phyloP scores from a whole-genome alignment of 179 eudicot species.

The Silene noctiflora region DNA sequence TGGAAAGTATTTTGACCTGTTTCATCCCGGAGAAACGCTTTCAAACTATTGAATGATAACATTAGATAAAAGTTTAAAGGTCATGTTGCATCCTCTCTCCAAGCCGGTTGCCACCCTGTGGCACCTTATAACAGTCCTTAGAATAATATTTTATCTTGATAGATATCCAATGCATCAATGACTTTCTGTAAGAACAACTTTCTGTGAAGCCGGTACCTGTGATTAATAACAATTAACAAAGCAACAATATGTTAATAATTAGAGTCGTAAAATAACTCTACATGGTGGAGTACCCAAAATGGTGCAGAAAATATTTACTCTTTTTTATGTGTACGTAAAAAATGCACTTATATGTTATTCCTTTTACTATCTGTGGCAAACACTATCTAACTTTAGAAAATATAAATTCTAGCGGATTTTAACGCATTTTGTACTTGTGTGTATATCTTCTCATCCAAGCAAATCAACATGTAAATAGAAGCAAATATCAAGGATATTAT shows the following conservation, averaged over 20 bases:
- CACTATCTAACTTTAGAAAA: neutral
- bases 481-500: too few relatives aligned
- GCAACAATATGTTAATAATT: neutral
- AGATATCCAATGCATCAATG: slow-evolving; percentile 73
- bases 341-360: neutral
- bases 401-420: neutral
- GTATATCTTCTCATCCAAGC: too few relatives aligned
- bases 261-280: neutral
- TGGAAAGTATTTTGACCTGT: neutral
- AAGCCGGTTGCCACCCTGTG: neutral
- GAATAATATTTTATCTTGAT: slow-evolving; percentile 42
- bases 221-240: slow-evolving; percentile 14
- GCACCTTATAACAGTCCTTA: slow-evolving; percentile 13
- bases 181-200: slow-evolving; percentile 73
- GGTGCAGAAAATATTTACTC: neutral
- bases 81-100: neutral
- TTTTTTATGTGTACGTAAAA: neutral
- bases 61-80: neutral
- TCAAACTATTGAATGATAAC: neutral
- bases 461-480: too few relatives aligned
- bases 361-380: neutral
- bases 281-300: neutral
- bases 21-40: neutral
- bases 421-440: neutral
- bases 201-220: slow-evolving; percentile 88